phyloP scores from a whole-genome alignment of 1,139 yeast species.

The Pichia sorboxylosa region DNA sequence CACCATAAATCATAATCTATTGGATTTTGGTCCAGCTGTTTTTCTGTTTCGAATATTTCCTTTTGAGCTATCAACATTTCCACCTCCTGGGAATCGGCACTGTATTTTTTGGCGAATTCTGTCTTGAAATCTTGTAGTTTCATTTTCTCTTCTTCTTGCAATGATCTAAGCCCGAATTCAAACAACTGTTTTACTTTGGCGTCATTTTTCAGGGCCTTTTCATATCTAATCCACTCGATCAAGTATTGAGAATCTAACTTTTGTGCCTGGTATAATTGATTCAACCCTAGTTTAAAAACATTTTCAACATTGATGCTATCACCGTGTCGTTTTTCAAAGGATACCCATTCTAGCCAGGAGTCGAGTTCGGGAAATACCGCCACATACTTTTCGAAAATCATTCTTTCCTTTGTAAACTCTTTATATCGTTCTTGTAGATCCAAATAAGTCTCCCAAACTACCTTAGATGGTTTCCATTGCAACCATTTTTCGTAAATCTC shows the following conservation, averaged over 20 bases:
- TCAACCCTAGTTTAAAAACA: slow-evolving; percentile 59
- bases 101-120: slow-evolving; percentile 56
- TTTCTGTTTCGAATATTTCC: slow-evolving; percentile 45
- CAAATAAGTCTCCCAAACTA: slow-evolving; percentile 69
- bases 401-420: slow-evolving; percentile 47
- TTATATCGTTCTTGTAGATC: slow-evolving; percentile 60
- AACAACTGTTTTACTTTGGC: slow-evolving; percentile 52
- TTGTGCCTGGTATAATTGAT: slow-evolving; percentile 29
- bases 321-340: slow-evolving; percentile 49
- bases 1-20: slow-evolving; percentile 75
- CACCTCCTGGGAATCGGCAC: slow-evolving; percentile 37
- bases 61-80: slow-evolving; percentile 42
- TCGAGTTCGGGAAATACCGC: slow-evolving; percentile 37
- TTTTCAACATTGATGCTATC: slow-evolving; percentile 37
- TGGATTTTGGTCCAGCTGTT: slow-evolving; percentile 35
- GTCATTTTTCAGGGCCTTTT: slow-evolving; percentile 44
- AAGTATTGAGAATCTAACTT: slow-evolving; percentile 30
- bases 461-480: slow-evolving; percentile 52
- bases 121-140: slow-evolving; percentile 38
- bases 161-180: slow-evolving; percentile 36
- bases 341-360: slow-evolving; percentile 58
- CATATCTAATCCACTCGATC: slow-evolving; percentile 63
- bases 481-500: slow-evolving; percentile 72
- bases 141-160: slow-evolving; percentile 29
- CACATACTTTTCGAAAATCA: slow-evolving; percentile 46